Base-by-base conservation (phyloP, 2,329 filamentous ascomycete genomes). In the Coniella lustricola region DNA sequence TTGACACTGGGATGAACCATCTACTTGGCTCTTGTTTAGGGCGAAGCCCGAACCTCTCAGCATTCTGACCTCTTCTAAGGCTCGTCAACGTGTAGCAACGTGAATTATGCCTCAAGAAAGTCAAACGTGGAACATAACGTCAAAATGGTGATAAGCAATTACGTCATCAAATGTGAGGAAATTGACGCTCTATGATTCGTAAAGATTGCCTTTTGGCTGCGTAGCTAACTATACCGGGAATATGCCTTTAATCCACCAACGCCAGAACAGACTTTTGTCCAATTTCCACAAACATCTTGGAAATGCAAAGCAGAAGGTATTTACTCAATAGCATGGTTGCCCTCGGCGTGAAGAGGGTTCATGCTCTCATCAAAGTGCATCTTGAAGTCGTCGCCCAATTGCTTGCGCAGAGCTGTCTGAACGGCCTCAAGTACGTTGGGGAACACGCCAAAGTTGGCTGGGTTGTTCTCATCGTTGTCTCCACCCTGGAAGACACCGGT, bases 401-500 rank as follows among this genome's bases (percentile, higher is more conserved):
- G 74, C 69, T 85, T 85, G 59, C 72, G 71, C 54, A 87, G 70
- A 4, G 83, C 83, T 2, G 80, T 71, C 67, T 81, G 74, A 45
- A 89, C 82, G 0, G 84, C 84, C 56, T 87, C 82, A 36, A 86
- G 71, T 12, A 89, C 85, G 59, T 87, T 86, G 51, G 71, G 64
- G 68, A 89, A 89, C 35, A 89, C 84, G 55, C 85, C 85, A 60
- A 88, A 87, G 69, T 76, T 85, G 61, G 85, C 85, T 1, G 85
- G 85, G 68, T 87, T 89, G 68, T 87, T 73, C 64, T 83, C 75
- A 61, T 89, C 85, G 62, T 89, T 89, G 51, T 81, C 83, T 16
- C 79, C 83, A 53, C 85, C 85, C 69, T 87, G 82, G 76, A 85
- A 88, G 41, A 89, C 84, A 68, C 85, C 85, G 0, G 85, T 89